Base-by-base conservation (phyloP, 768 basidiomycete genomes). In the Rhizopogon salebrosus region DNA sequence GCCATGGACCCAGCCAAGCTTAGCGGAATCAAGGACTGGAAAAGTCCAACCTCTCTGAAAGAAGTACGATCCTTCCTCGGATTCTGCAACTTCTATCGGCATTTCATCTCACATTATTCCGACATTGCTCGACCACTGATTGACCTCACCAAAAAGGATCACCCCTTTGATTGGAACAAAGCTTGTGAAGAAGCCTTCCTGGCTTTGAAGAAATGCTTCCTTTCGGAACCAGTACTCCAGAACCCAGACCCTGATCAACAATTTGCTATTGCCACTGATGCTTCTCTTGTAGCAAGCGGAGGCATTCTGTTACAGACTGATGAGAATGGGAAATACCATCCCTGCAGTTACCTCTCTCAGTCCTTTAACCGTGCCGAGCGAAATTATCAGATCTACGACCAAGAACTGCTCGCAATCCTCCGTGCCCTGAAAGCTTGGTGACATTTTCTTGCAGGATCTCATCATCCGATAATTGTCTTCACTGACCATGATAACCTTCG, bases 1-100 rank as follows among this genome's bases (percentile, higher is more conserved):
- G 27, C 27, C 4, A 27, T 27, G 27, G 27, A 27, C 27, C 27
- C 27, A 6, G 27, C 27, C 27, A 27, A 27, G 27, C 27, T 27
- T 1, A 27, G 9, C 6, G 27, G 27, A 27, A 27, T 27, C 6
- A 27, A 1, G 4, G 27, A 27, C 6, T 27, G 27, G 27, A 9
- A 55, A n/a, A 49, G 23, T 2, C 75, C 74, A 1, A 54, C 34
- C 13, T 66, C 50, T 6, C 53, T 67, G 13, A 64, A 64, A 34
- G 62, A 76, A 29, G 45, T 76, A 3, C 70, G 72, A 60, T 61
- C 60, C 4, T 79, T 79, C 62, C 51, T 79, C 1, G 74, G 75
- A 3, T 77, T 79, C 53, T 58, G 63, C 3, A 78, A 77, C 59
- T 79, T 76, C 54, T 79, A 78, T 49, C 53, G 69, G 3, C 52